Percentiles rank a stretch among this genome's conserved stretches.
These are phyloP conservation scores for Choanephora cucurbitarum DNA, from an alignment of 371 early-diverging fungal genomes.

Conservation along the genomic window DNA sequence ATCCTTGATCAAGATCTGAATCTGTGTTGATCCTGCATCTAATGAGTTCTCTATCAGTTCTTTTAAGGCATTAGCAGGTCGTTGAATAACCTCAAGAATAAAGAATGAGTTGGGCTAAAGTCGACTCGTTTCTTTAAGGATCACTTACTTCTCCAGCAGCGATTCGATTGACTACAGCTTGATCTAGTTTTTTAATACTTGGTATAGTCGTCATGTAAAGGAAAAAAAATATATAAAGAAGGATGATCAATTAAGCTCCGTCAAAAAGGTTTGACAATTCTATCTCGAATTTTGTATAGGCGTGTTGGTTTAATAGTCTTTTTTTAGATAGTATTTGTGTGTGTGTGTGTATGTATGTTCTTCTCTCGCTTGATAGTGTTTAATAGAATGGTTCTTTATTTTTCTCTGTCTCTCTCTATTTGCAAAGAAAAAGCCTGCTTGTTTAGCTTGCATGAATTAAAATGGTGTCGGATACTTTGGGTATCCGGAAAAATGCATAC, in stretches of 20 bases:
- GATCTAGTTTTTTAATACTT: slow-evolving; percentile 70
- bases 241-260: not conserved
- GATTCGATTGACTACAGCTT: slow-evolving; percentile 88
- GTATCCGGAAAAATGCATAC: too few species aligned
- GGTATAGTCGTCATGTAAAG: slow-evolving; percentile 18
- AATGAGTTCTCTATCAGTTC: slow-evolving; percentile 98
- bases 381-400: too few species aligned
- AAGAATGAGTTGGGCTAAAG: not conserved
- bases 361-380: too few species aligned
- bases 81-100: slow-evolving; percentile 79
- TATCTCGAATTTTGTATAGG: too few species aligned
- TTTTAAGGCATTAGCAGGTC: slow-evolving; percentile 95
- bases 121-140: not conserved
- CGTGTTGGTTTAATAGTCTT: too few species aligned
- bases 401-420: too few species aligned
- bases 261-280: too few species aligned
- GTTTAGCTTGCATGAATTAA: too few species aligned
- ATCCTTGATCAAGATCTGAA: slow-evolving; percentile 81
- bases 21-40: slow-evolving; percentile 91
- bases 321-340: too few species aligned
- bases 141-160: slow-evolving; percentile 90
- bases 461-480: too few species aligned
- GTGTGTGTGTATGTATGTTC: too few species aligned
- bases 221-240: slow-evolving; percentile 2
- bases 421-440: too few species aligned